Conservation (phyloP, 768 basidiomycete genomes). For the Tylopilus intermedius region DNA sequence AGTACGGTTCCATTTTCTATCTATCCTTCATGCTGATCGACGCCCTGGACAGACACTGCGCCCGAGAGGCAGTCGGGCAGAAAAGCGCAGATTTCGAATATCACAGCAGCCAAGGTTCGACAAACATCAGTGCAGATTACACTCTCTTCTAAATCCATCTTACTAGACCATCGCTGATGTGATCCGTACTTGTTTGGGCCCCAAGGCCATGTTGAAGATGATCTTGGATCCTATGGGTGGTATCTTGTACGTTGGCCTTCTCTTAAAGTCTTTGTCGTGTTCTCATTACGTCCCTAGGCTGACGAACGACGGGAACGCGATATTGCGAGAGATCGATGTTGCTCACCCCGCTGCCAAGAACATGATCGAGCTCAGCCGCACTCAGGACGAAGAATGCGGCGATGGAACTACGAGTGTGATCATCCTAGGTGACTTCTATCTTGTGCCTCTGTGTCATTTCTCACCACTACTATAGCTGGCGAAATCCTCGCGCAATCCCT, state of each 20-base stretch:
- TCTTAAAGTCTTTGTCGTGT: background rate
- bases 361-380: conserved; percentile 97
- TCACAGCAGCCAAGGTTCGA: conserved; percentile 89
- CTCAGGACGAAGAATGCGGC: conserved; percentile 98
- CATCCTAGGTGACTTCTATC: conserved; percentile 71
- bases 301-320: conserved; percentile 99
- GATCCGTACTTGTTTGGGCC: conserved; percentile 93
- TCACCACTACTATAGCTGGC: conserved; percentile 52
- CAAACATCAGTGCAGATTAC: no score
- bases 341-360: conserved; percentile 99
- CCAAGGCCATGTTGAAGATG: conserved; percentile 99
- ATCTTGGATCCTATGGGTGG: conserved; percentile 99
- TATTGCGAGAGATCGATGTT: conserved; percentile 96
- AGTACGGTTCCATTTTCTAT: conserved; percentile 39
- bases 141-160: background rate
- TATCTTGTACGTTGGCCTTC: conserved; percentile 62
- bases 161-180: conserved; percentile 93
- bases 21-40: background rate
- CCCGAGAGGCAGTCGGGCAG: conserved; percentile 91
- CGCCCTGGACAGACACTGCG: conserved; percentile 62
- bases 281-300: conserved; percentile 45
- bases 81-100: conserved; percentile 95
- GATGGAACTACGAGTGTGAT: conserved; percentile 99
- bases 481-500: conserved; percentile 96
- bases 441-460: accelerated